Evolutionary conservation across 2,329 filamentous ascomycete species (phyloP).

Genomic region (Colletotrichum tabaci): DNA sequence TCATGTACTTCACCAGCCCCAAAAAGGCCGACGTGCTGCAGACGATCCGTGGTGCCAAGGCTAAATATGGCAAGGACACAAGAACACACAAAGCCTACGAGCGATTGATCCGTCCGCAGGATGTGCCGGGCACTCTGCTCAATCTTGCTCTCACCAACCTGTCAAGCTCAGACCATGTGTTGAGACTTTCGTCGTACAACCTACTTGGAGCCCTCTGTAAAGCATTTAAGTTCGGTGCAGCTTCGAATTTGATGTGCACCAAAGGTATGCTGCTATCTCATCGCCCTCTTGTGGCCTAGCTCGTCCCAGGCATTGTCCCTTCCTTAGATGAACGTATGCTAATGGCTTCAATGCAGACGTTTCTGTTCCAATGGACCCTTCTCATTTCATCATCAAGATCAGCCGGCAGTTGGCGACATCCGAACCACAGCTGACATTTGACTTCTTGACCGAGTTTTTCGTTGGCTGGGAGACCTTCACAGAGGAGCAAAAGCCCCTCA

Average conservation of each 20-base stretch:
- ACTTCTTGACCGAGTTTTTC: constrained; percentile 82
- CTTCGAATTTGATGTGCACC: constrained; percentile 73
- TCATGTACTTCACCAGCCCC: constrained; percentile 80
- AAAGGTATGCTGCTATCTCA: constrained; percentile 62
- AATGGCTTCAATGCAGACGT: constrained; percentile 61
- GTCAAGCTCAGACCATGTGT: constrained; percentile 71
- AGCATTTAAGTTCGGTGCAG: constrained; percentile 76
- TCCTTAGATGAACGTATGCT: constrained; percentile 7
- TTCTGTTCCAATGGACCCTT: constrained; percentile 74
- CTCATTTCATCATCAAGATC: constrained; percentile 75
- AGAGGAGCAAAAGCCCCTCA: constrained; percentile 76
- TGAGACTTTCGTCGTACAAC: constrained; percentile 78
- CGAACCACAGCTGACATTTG: constrained; percentile 77
- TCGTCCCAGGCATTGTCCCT: not conserved
- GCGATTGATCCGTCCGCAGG: constrained; percentile 77
- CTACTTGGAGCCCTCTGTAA: constrained; percentile 76
- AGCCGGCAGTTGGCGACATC: constrained; percentile 74
- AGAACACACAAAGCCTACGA: constrained; percentile 74
- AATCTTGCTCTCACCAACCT: constrained; percentile 79
- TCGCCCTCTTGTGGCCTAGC: not conserved
- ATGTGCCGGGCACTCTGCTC: constrained; percentile 78
- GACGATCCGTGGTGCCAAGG: constrained; percentile 74
- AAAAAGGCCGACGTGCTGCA: constrained; percentile 75
- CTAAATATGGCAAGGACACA: constrained; percentile 75
- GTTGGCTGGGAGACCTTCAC: constrained; percentile 80